Conservation (phyloP, 176 grass and related monocot genomes). For the Pontederia paniculata region DNA sequence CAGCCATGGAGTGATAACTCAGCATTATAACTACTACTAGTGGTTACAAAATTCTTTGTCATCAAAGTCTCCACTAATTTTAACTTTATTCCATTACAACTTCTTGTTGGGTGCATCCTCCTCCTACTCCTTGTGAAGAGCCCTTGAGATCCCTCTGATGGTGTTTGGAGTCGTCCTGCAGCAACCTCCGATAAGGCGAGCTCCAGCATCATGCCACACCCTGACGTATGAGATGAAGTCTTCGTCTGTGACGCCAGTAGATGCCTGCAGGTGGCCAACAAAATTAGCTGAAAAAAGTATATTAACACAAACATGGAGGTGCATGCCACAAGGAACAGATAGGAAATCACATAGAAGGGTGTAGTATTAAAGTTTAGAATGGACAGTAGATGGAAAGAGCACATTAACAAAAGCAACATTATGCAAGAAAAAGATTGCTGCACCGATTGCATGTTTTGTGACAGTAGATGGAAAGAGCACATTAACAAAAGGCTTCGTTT, state of each 20-base stretch:
- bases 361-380: too few relatives aligned
- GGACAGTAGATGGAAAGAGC: not conserved
- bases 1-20: too few relatives aligned
- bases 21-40: too few relatives aligned
- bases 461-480: too few relatives aligned
- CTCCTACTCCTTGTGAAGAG: constrained; percentile 20
- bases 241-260: constrained; percentile 63
- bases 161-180: constrained; percentile 98
- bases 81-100: too few relatives aligned
- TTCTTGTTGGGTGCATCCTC: not conserved
- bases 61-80: too few relatives aligned
- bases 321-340: not conserved
- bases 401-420: too few relatives aligned
- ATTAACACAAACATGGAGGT: not conserved
- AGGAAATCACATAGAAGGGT: too few relatives aligned
- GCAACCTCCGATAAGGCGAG: constrained; percentile 60
- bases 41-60: too few relatives aligned
- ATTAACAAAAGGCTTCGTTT: too few relatives aligned
- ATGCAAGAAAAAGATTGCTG: too few relatives aligned
- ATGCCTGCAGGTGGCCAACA: constrained; percentile 30
- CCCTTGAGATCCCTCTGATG: constrained; percentile 57
- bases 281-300: not conserved
- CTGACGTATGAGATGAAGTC: constrained; percentile 81
- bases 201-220: constrained; percentile 69
- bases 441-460: too few relatives aligned